Conservation (phyloP, 179 eudicot genomes). For the Pouteria campechiana region DNA sequence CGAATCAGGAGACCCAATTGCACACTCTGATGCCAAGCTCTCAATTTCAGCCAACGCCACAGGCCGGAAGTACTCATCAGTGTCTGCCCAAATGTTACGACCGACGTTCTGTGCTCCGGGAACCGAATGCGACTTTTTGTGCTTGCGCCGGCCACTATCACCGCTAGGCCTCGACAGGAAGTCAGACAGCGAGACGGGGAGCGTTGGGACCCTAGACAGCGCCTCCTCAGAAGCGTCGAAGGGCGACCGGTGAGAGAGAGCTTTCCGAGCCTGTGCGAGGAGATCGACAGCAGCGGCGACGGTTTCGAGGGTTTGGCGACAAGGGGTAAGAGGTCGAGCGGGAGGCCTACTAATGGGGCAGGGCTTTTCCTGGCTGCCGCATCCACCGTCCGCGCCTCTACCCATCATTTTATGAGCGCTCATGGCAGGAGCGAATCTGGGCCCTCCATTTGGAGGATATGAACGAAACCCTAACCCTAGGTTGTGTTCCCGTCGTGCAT, state of each 20-base stretch:
- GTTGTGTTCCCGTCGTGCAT: no score
- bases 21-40: constrained; percentile 19
- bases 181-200: constrained; percentile 55
- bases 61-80: constrained; percentile 77
- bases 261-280: constrained; percentile 63
- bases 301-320: no score
- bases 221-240: constrained; percentile 65
- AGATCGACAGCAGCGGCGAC: constrained; percentile 26
- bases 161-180: constrained; percentile 49
- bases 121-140: constrained; percentile 52
- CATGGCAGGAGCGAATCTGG: no score
- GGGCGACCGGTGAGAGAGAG: constrained; percentile 61
- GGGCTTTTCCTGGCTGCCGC: constrained; percentile 40
- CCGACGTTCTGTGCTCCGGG: constrained; percentile 30
- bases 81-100: constrained; percentile 47
- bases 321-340: constrained; percentile 13
- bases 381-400: constrained; percentile 54
- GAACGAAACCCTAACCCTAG: no score
- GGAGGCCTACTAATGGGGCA: constrained; percentile 22
- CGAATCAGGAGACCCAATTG: not conserved
- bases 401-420: constrained; percentile 59
- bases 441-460: no score
- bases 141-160: constrained; percentile 58
- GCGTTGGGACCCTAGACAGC: constrained; percentile 21
- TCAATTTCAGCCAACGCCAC: constrained; percentile 53